Evolutionary conservation across 805 yeast genomes (phyloP), one percentile per base, ranked within the genome.

Genomic region (Saccharomycopsis sp.): DNA sequence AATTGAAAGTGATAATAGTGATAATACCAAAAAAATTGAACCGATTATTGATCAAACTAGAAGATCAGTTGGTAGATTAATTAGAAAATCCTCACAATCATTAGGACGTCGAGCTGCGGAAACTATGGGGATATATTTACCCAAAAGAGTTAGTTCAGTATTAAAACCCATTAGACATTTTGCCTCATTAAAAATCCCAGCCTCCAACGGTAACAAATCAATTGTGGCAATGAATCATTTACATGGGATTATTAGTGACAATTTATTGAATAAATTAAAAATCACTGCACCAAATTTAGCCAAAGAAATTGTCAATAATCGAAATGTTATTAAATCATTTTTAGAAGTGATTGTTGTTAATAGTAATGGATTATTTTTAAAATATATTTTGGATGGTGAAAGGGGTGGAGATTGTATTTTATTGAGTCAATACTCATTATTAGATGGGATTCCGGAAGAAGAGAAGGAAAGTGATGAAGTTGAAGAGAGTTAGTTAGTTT

Each of bases 351-450:
- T 76, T 43, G 89, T 87, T 4, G 84, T 85, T 3, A 84, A 95
- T 1, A 70, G 80, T 0, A 83, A 77, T 42, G 97, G 97, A 0
- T 74, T 71, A 49, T 80, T 83, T 49, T 81, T 79, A 52, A 83
- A 81, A 37, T 89, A 85, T 57, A 79, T 79, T 2, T 62, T 89
- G 34, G 92, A 86, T 47, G 79, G 92, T 0, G 94, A 79, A 46
- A 62, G 88, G 40, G 97, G 97, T 1, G 98, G 98, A 2, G 96
- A 88, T 54, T 89, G 97, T 60, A 73, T 80, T 30, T 62, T 86
- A 46, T 62, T 83, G 41, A 74, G 78, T 46, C 95, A 85, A 52
- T 79, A 76, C 27, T 37, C 40, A 14, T 41, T 41, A 13, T 37
- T 41, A 14, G 44, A 41, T 23, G n/a, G n/a, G n/a, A n/a, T n/a